Percentiles rank a stretch among this genome's conserved stretches.
Conservation (phyloP, 139 green algal genomes). For the Pedinophyceae sp. region DNA sequence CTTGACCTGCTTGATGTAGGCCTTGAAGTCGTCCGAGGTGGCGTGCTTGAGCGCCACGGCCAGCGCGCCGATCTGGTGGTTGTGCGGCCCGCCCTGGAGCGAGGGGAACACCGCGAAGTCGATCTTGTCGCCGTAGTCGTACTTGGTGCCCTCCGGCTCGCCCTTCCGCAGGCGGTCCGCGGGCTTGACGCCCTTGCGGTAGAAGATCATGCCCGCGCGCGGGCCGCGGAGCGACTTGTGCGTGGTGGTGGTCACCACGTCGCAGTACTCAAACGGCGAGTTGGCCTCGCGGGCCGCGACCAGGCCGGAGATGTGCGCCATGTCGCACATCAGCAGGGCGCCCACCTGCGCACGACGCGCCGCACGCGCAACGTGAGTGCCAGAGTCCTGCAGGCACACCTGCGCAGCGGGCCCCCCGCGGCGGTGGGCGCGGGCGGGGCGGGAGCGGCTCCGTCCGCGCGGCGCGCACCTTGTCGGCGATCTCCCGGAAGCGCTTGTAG, state of each 20-base stretch:
- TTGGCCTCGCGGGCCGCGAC: slow-evolving; percentile 38
- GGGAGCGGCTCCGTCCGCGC: not conserved
- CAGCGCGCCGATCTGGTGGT: slow-evolving; percentile 77
- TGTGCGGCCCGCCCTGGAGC: slow-evolving; percentile 73
- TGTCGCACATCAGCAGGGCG: slow-evolving; percentile 66
- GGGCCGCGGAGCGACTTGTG: slow-evolving; percentile 75
- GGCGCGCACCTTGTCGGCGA: slow-evolving; percentile 35
- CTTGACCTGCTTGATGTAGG: slow-evolving; percentile 40
- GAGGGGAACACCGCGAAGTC: slow-evolving; percentile 75
- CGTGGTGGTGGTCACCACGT: slow-evolving; percentile 80
- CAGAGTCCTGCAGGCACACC: too few relatives aligned
- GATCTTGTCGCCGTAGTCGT: slow-evolving; percentile 70
- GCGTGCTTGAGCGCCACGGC: slow-evolving; percentile 61
- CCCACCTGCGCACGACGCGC: slow-evolving; percentile 38
- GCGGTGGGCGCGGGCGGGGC: too few relatives aligned
- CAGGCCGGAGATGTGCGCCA: slow-evolving; percentile 71
- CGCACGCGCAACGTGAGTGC: too few relatives aligned
- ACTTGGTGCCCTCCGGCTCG: slow-evolving; percentile 32
- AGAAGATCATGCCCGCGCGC: slow-evolving; percentile 74
- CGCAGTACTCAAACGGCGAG: slow-evolving; percentile 60
- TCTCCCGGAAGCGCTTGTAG: slow-evolving; percentile 49
- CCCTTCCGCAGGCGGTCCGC: slow-evolving; percentile 25
- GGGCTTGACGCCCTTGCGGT: slow-evolving; percentile 54
- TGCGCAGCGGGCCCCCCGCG: too few relatives aligned
- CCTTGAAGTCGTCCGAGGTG: slow-evolving; percentile 33